Percentiles rank a stretch among this genome's conserved stretches.
phyloP scores from a whole-genome alignment of 2,329 filamentous ascomycete species.

The Colletotrichum godetiae region DNA sequence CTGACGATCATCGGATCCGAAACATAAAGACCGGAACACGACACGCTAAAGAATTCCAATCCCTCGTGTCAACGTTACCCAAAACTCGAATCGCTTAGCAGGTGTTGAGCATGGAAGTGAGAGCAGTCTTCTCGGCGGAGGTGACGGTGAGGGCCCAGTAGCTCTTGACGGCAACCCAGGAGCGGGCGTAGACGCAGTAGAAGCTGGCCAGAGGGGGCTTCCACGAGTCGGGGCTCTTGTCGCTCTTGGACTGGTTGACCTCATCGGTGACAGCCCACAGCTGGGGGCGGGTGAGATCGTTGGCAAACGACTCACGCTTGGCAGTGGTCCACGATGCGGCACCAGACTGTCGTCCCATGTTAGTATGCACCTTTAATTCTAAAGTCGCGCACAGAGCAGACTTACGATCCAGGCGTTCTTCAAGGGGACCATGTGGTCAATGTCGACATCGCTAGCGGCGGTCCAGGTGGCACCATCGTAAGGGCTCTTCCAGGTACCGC shows the following conservation, averaged over 20 bases:
- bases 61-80: neutral
- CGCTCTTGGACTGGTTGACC: conserved; percentile 81
- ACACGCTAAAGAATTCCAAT: neutral
- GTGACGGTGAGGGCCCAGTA: conserved; percentile 77
- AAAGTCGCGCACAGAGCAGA: conserved; percentile 21
- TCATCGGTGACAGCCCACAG: conserved; percentile 83
- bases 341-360: conserved; percentile 65
- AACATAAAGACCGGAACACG: neutral
- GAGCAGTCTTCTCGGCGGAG: conserved; percentile 75
- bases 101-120: conserved; percentile 72
- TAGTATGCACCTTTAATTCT: neutral
- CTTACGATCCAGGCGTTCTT: conserved; percentile 82
- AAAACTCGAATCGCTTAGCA: conserved; percentile 56
- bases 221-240: conserved; percentile 79
- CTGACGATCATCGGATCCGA: neutral
- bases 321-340: conserved; percentile 78
- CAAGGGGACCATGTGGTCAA: conserved; percentile 86
- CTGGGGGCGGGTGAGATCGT: conserved; percentile 81
- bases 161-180: conserved; percentile 84
- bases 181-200: conserved; percentile 81
- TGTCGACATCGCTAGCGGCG: conserved; percentile 76
- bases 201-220: conserved; percentile 77
- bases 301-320: conserved; percentile 77
- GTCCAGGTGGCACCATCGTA: conserved; percentile 82
- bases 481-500: conserved; percentile 76